phyloP scores from a whole-genome alignment of 768 basidiomycete species.

The Galerina sulciceps region DNA sequence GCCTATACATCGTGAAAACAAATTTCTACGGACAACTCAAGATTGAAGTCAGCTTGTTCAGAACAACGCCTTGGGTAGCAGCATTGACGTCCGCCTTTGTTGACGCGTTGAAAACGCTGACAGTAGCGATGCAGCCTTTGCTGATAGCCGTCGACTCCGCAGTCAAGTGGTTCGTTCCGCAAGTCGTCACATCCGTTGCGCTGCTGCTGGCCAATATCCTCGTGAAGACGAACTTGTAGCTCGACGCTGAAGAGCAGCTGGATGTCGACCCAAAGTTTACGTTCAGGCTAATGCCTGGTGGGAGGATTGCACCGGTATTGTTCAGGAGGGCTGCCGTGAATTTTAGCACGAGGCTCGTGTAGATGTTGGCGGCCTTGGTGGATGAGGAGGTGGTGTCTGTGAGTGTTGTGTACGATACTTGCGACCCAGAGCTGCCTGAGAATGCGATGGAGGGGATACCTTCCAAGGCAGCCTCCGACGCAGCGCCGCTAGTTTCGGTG shows the following conservation, averaged over 20 bases:
- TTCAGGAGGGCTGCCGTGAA: slow-evolving; percentile 39
- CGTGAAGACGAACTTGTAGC: slow-evolving; percentile 49
- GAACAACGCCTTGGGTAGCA: slow-evolving; percentile 41
- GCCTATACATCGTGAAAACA: no score
- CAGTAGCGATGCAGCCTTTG: slow-evolving; percentile 47
- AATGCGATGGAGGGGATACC: slow-evolving; percentile 57
- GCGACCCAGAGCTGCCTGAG: slow-evolving; percentile 41
- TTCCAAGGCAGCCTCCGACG: slow-evolving; percentile 49
- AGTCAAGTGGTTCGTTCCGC: slow-evolving; percentile 46
- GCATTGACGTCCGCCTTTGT: slow-evolving; percentile 48
- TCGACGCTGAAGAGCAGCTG: slow-evolving; percentile 39
- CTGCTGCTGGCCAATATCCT: slow-evolving; percentile 33
- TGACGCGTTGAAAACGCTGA: slow-evolving; percentile 48
- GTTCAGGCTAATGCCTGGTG: slow-evolving; percentile 45
- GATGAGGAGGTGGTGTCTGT: slow-evolving; percentile 34
- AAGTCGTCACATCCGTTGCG: slow-evolving; percentile 45
- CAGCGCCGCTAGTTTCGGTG: slow-evolving; percentile 44
- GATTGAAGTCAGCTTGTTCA: slow-evolving; percentile 37
- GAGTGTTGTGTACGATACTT: slow-evolving; percentile 57
- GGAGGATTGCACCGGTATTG: slow-evolving; percentile 39
- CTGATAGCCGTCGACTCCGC: slow-evolving; percentile 44
- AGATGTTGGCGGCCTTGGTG: slow-evolving; percentile 42
- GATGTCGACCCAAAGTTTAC: slow-evolving; percentile 52
- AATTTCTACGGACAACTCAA: slow-evolving; percentile 26
- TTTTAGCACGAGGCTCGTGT: slow-evolving; percentile 45